These are phyloP conservation scores for Ochetophila trinervis DNA, from an alignment of 306 rosid species.

Conservation along the genomic window DNA sequence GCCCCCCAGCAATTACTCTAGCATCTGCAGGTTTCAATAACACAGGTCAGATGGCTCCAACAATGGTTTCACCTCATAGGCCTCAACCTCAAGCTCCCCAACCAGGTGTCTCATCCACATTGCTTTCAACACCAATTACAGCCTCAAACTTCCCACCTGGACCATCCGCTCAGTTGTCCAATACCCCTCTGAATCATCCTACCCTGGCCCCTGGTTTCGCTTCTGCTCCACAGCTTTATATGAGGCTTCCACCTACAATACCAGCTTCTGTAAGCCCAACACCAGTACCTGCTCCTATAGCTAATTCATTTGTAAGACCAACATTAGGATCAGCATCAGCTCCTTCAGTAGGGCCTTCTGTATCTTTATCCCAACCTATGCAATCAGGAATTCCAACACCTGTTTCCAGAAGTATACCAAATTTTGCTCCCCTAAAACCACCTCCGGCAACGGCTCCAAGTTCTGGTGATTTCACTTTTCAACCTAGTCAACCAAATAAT, in stretches of 20 bases:
- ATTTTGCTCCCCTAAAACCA: constrained; percentile 37
- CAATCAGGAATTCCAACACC: constrained; percentile 53
- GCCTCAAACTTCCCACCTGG: constrained; percentile 19
- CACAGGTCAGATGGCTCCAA: constrained; percentile 45
- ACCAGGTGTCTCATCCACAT: constrained; percentile 19
- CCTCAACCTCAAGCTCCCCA: constrained; percentile 34
- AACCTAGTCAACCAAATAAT: constrained; percentile 44
- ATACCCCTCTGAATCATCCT: constrained; percentile 19
- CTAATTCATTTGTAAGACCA: constrained; percentile 1
- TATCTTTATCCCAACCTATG: constrained; percentile 35
- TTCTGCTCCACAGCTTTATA: constrained; percentile 40
- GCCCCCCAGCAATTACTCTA: constrained; percentile 1
- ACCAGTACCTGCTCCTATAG: too few species aligned
- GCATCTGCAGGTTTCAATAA: constrained; percentile 40
- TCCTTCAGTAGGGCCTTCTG: constrained; percentile 41
- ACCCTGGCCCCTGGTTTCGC: constrained; percentile 27
- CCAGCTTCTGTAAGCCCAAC: constrained; percentile 30
- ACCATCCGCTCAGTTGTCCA: constrained; percentile 14
- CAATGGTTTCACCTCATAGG: constrained; percentile 25
- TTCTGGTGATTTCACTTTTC: constrained; percentile 70
- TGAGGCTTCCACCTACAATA: constrained; percentile 36
- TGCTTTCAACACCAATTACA: constrained; percentile 24
- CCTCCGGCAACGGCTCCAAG: constrained; percentile 36
- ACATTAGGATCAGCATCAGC: constrained; percentile 25
- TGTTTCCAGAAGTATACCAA: constrained; percentile 36